These are phyloP conservation scores for Diaporthe sp. DNA, from an alignment of 2,329 filamentous ascomycete species.

Conservation along the genomic window DNA sequence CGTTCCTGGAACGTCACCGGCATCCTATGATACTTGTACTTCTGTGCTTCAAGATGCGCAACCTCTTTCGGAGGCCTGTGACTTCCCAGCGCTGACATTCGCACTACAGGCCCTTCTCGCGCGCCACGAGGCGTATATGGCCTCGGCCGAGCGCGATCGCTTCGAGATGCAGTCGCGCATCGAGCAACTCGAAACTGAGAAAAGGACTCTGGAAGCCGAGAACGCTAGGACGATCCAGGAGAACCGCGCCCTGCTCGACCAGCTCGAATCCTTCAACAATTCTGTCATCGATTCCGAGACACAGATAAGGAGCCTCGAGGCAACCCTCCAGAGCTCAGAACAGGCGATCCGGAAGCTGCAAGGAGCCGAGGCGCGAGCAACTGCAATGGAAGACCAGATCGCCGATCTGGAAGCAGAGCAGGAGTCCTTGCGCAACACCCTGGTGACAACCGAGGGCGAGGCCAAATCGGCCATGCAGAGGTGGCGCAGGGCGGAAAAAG, in stretches of 20 bases:
- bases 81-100: constrained; percentile 76
- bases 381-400: constrained; percentile 84
- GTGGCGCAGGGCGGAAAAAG: constrained; percentile 88
- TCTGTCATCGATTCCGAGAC: constrained; percentile 84
- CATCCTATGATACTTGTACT: not conserved
- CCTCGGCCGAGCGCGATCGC: constrained; percentile 89
- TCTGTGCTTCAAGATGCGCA: constrained; percentile 36
- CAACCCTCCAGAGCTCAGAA: constrained; percentile 82
- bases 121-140: constrained; percentile 94
- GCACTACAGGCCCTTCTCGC: constrained; percentile 86
- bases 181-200: constrained; percentile 80
- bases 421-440: constrained; percentile 74
- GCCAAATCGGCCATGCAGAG: constrained; percentile 83
- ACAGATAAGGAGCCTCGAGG: constrained; percentile 81
- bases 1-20: constrained; percentile 14
- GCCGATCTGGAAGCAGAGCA: constrained; percentile 86
- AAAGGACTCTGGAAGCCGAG: constrained; percentile 78
- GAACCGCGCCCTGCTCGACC: constrained; percentile 83
- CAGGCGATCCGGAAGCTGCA: constrained; percentile 82
- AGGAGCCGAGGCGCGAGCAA: constrained; percentile 78
- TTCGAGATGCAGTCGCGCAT: constrained; percentile 79
- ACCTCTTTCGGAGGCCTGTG: constrained; percentile 1
- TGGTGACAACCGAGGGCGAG: constrained; percentile 78
- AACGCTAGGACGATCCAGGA: constrained; percentile 86
- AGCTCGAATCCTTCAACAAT: constrained; percentile 86